Evolutionary conservation across 805 yeast genomes (phyloP).

Genomic region (Isabelozyma heimii): DNA sequence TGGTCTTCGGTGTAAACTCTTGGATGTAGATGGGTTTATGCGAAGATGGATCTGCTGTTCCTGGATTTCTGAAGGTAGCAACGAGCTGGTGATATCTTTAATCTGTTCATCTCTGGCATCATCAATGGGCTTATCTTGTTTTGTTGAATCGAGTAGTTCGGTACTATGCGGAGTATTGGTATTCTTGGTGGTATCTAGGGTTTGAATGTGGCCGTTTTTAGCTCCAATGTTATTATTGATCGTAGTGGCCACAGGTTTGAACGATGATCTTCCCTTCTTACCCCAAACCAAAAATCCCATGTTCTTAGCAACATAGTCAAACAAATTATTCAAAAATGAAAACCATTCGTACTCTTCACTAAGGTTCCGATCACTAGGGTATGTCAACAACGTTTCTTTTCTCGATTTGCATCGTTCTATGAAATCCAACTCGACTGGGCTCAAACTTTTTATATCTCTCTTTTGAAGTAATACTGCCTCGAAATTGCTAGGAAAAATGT

Average conservation of each 20-base stretch:
- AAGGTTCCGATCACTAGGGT: constrained; percentile 48
- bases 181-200: not conserved
- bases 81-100: constrained; percentile 26
- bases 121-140: not conserved
- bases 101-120: constrained; percentile 14
- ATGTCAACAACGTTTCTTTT: constrained; percentile 54
- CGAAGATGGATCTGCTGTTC: constrained; percentile 43
- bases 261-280: constrained; percentile 31
- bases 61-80: constrained; percentile 42
- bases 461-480: constrained; percentile 42
- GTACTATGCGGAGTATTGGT: not conserved
- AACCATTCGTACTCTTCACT: constrained; percentile 83
- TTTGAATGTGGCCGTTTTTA: not conserved
- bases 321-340: constrained; percentile 71
- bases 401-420: constrained; percentile 70
- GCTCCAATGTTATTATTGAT: not conserved
- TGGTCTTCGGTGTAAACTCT: constrained; percentile 48
- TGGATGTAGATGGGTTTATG: constrained; percentile 26
- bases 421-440: constrained; percentile 81
- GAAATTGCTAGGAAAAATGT: constrained; percentile 68
- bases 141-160: not conserved
- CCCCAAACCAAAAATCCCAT: constrained; percentile 76
- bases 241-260: not conserved
- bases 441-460: constrained; percentile 39
- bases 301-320: constrained; percentile 74